These are phyloP conservation scores for Plasmodium falciparum DNA, from an alignment of 169 alveolate species.

Conservation along the genomic window DNA sequence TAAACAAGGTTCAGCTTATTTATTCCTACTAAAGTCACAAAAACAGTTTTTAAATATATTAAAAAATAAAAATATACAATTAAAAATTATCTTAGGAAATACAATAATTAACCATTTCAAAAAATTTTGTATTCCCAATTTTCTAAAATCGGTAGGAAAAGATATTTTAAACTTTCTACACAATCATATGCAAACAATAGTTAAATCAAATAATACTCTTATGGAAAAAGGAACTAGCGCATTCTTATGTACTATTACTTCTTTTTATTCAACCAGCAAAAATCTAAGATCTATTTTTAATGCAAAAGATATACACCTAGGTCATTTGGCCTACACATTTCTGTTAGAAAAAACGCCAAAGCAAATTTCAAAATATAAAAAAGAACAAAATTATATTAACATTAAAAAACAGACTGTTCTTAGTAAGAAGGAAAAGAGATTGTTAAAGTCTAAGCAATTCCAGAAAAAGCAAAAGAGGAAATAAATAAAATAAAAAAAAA, in stretches of 20 bases:
- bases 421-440: constrained; percentile 24
- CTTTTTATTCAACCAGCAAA: constrained; percentile 39
- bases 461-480: background rate
- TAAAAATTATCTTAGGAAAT: constrained; percentile 17
- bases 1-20: constrained; percentile 80
- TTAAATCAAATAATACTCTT: constrained; percentile 21
- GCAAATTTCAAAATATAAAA: constrained; percentile 18
- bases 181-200: constrained; percentile 30
- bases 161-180: constrained; percentile 29
- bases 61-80: constrained; percentile 20
- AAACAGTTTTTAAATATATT: constrained; percentile 17
- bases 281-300: constrained; percentile 9
- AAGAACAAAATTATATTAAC: constrained; percentile 12
- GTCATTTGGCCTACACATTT: constrained; percentile 51
- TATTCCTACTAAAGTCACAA: constrained; percentile 79
- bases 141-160: constrained; percentile 40
- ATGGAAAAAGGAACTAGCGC: constrained; percentile 47
- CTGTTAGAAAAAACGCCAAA: constrained; percentile 26
- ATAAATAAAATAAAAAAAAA: too few relatives aligned
- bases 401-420: constrained; percentile 9
- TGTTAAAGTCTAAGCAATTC: background rate
- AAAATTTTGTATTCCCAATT: constrained; percentile 16
- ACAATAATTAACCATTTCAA: constrained; percentile 11
- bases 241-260: constrained; percentile 16
- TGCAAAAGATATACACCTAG: constrained; percentile 39